Evolutionary conservation across 2,329 filamentous ascomycete species (phyloP).

Genomic region (Xylariomycetidae sp.): DNA sequence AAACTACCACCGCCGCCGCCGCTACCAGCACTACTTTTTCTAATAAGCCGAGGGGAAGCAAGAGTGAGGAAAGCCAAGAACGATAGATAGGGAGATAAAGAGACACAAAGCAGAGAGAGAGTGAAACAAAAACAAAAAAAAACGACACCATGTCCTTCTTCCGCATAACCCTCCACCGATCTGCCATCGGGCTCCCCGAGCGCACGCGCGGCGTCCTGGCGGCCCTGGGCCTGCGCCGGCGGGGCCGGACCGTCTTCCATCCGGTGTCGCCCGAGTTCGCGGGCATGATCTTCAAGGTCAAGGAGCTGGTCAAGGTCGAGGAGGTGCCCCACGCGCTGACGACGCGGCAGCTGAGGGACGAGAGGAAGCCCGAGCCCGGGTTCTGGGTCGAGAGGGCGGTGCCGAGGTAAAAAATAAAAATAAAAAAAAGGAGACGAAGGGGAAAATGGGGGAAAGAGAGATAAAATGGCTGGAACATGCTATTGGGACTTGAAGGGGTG

Average conservation of each 20-base stretch:
- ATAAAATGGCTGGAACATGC: background rate
- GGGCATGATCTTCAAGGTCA: slow-evolving; percentile 89
- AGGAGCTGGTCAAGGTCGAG: slow-evolving; percentile 79
- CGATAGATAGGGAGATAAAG: no score
- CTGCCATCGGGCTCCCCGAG: slow-evolving; percentile 79
- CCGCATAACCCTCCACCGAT: slow-evolving; percentile 85
- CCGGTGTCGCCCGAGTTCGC: slow-evolving; percentile 76
- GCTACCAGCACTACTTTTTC: no score
- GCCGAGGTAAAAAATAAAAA: slow-evolving; percentile 23
- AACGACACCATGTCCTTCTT: slow-evolving; percentile 66
- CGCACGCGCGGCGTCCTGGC: slow-evolving; percentile 76
- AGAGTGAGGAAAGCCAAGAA: no score
- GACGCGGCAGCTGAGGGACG: slow-evolving; percentile 63
- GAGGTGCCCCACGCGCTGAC: slow-evolving; percentile 67
- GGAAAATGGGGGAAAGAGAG: background rate
- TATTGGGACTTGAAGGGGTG: background rate
- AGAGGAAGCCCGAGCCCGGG: slow-evolving; percentile 70
- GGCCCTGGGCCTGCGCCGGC: slow-evolving; percentile 79
- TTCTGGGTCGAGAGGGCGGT: slow-evolving; percentile 69
- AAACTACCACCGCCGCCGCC: no score
- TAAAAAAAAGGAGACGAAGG: background rate
- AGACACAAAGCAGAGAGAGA: no score
- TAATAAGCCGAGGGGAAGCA: no score
- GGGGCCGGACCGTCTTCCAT: slow-evolving; percentile 85
- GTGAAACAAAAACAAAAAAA: slow-evolving; percentile 4